phyloP scores from a whole-genome alignment of 345 rosid species.

The Aquilaria malaccensis region DNA sequence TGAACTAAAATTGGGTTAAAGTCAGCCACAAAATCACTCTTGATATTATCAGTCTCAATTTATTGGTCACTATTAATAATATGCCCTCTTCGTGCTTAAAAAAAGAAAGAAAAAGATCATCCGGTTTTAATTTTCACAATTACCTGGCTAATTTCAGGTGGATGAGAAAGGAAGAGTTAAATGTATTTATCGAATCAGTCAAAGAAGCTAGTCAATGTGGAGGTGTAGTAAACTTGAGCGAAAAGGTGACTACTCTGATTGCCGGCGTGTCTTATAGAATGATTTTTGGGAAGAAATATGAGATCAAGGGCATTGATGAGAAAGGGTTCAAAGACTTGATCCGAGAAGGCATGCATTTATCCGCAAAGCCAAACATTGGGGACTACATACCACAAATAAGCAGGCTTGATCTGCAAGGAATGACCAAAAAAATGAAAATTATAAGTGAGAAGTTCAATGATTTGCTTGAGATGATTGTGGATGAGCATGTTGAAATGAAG shows the following conservation, averaged over 20 bases:
- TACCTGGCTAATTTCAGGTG: neutral
- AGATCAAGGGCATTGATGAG: conserved; percentile 23
- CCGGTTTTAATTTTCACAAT: too few relatives aligned
- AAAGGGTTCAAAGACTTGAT: conserved; percentile 34
- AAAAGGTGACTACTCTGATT: conserved; percentile 18
- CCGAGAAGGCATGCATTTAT: conserved; percentile 28
- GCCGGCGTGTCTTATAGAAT: conserved; percentile 36
- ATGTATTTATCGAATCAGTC: conserved; percentile 18
- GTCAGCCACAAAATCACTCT: too few relatives aligned
- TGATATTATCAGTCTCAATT: too few relatives aligned
- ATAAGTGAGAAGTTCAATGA: conserved; percentile 26
- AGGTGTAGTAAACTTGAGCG: conserved; percentile 28
- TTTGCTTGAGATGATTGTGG: conserved; percentile 34
- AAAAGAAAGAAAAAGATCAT: too few relatives aligned
- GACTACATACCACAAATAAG: conserved; percentile 30
- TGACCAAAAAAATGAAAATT: conserved; percentile 27
- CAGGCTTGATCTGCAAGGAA: conserved; percentile 33
- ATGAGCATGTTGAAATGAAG: conserved; percentile 22
- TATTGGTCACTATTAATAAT: too few relatives aligned
- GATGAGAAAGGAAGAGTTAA: conserved; percentile 21
- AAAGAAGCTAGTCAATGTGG: conserved; percentile 9
- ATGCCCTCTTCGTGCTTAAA: too few relatives aligned
- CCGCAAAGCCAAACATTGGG: conserved; percentile 25
- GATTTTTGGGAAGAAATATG: conserved; percentile 43
- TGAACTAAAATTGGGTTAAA: too few relatives aligned